These are phyloP conservation scores for Alternaria triticina DNA, from an alignment of 2,329 filamentous ascomycete species.

Conservation along the genomic window DNA sequence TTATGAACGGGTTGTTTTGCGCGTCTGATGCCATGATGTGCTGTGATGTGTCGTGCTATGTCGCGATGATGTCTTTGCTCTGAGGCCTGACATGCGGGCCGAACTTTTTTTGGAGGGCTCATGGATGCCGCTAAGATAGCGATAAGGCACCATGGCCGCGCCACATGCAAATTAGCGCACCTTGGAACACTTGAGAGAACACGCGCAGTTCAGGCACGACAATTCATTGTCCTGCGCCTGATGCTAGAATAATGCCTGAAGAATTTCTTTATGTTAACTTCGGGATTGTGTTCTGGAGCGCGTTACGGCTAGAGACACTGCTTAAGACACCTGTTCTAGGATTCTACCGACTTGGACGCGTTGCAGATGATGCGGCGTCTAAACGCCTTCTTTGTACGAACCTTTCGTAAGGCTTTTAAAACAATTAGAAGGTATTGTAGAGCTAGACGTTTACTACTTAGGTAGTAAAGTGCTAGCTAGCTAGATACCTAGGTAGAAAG, in stretches of 20 bases:
- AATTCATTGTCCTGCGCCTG: neutral
- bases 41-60: neutral
- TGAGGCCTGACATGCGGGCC: conserved; percentile 6
- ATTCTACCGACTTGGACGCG: neutral
- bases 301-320: neutral
- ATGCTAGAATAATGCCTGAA: neutral
- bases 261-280: fast-evolving
- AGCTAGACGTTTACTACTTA: too few species aligned
- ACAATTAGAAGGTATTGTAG: too few species aligned
- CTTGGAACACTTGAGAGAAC: neutral
- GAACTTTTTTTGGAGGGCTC: conserved; percentile 31
- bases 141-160: conserved; percentile 20
- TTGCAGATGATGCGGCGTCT: neutral
- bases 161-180: neutral
- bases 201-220: neutral
- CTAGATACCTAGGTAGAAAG: neutral
- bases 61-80: conserved; percentile 4
- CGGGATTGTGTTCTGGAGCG: neutral
- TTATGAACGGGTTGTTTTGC: conserved; percentile 73
- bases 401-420: neutral
- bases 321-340: neutral
- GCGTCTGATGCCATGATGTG: conserved; percentile 47
- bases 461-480: neutral
- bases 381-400: neutral
- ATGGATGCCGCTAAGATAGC: conserved; percentile 11